phyloP scores from a whole-genome alignment of 164 flowering plant genomes.

The Amborella trichopoda region DNA sequence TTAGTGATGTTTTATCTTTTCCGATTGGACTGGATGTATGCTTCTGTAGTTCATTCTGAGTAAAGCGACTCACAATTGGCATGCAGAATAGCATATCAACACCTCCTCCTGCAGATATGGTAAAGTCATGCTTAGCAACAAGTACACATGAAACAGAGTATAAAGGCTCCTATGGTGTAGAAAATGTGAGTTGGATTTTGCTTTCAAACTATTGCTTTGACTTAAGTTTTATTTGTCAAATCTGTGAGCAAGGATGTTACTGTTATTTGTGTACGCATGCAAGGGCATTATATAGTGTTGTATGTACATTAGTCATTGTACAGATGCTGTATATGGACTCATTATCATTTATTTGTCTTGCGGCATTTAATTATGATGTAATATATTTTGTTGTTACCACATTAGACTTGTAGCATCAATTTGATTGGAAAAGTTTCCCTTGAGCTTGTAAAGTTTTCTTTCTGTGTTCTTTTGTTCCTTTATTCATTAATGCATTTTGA shows the following conservation, averaged over 20 bases:
- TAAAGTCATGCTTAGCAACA: conserved; percentile 15
- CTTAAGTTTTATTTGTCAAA: no score
- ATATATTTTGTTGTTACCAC: no score
- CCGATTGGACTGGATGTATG: background rate
- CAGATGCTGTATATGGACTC: background rate
- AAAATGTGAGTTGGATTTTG: conserved; percentile 20
- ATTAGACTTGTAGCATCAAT: no score
- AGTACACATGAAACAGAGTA: conserved; percentile 3
- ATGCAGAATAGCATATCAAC: conserved; percentile 18
- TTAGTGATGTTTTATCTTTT: background rate
- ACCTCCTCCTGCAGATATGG: conserved; percentile 7
- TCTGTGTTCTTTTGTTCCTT: no score
- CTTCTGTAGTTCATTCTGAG: background rate
- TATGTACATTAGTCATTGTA: background rate
- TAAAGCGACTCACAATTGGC: background rate
- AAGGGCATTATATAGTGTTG: background rate
- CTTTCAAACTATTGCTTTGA: background rate
- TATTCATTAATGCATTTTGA: no score
- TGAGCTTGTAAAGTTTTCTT: no score
- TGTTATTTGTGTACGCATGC: background rate
- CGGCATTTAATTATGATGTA: no score
- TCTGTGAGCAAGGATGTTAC: background rate
- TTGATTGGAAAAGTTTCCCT: no score
- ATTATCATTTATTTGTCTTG: no score
- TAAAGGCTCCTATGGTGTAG: conserved; percentile 5